These are phyloP conservation scores for Nevesoporus exiguus DNA, from an alignment of 768 basidiomycete genomes.

Conservation along the genomic window DNA sequence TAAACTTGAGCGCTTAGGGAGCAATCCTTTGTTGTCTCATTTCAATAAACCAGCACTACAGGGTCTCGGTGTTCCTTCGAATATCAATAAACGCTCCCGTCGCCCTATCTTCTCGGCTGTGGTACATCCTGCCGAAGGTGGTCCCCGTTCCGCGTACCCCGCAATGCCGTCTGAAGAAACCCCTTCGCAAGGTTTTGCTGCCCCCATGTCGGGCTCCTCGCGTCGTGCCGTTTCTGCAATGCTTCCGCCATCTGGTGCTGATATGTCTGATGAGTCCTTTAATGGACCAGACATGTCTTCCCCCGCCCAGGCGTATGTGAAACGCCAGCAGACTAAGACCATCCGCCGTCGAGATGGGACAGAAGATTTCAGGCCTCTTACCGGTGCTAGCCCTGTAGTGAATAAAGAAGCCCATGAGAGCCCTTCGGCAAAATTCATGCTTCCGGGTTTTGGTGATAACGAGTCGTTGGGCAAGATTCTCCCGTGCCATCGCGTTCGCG, in stretches of 20 bases:
- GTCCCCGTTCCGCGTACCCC: constrained; percentile 43
- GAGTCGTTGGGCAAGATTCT: constrained; percentile 91
- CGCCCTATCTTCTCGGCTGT: constrained; percentile 67
- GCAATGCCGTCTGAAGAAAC: constrained; percentile 31
- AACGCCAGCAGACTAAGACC: constrained; percentile 73
- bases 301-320: constrained; percentile 77
- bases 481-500: constrained; percentile 89
- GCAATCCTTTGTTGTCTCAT: constrained; percentile 32
- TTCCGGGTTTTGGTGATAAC: constrained; percentile 84
- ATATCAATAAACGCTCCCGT: constrained; percentile 55
- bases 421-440: constrained; percentile 53
- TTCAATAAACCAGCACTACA: constrained; percentile 50
- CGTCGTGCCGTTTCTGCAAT: constrained; percentile 79
- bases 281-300: constrained; percentile 67
- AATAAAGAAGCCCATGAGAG: constrained; percentile 47
- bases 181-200: constrained; percentile 26
- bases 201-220: constrained; percentile 41
- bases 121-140: constrained; percentile 44
- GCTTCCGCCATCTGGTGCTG: constrained; percentile 40
- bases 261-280: constrained; percentile 53
- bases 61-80: constrained; percentile 54
- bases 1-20: constrained; percentile 45
- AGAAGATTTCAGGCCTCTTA: constrained; percentile 72
- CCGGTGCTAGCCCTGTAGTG: constrained; percentile 57
- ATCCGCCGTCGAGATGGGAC: constrained; percentile 78